Evolutionary conservation across 2,329 filamentous ascomycete genomes (phyloP).

Genomic region (Scedosporium dehoogii): DNA sequence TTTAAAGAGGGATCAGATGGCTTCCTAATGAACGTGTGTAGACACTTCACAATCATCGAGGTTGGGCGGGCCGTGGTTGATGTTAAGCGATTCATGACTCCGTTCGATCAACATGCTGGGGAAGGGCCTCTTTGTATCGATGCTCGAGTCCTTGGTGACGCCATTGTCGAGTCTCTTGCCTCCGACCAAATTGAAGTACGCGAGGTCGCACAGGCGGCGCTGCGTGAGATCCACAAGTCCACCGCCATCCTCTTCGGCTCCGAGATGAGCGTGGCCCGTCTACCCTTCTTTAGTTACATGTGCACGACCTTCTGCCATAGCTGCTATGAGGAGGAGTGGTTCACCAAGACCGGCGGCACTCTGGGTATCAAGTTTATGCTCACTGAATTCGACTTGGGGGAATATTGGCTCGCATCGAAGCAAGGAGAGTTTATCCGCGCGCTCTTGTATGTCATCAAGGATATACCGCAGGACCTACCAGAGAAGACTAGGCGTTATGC

Average conservation of each 20-base stretch:
- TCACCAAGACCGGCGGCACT: constrained; percentile 88
- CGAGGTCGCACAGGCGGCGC: constrained; percentile 69
- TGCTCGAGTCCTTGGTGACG: constrained; percentile 76
- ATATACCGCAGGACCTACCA: constrained; percentile 89
- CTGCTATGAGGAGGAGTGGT: constrained; percentile 98
- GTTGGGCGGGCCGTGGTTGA: constrained; percentile 77
- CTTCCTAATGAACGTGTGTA: constrained; percentile 72
- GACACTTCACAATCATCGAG: constrained; percentile 85
- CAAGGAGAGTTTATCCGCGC: constrained; percentile 83
- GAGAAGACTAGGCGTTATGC: constrained; percentile 79
- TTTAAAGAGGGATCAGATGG: constrained; percentile 65
- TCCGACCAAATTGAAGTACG: constrained; percentile 75
- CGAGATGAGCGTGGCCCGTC: constrained; percentile 57
- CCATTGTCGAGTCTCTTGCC: constrained; percentile 79
- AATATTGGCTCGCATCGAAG: constrained; percentile 70
- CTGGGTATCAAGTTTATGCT: constrained; percentile 82
- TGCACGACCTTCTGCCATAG: constrained; percentile 82
- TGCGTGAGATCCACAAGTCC: constrained; percentile 68
- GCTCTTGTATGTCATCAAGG: constrained; percentile 96
- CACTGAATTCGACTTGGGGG: constrained; percentile 74
- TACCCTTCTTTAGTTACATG: constrained; percentile 79
- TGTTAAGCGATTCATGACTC: constrained; percentile 62
- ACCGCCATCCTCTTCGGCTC: constrained; percentile 71
- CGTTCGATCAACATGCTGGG: constrained; percentile 76
- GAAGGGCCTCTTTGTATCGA: constrained; percentile 85